These are phyloP conservation scores for Ampelocalamus luodianensis DNA, from an alignment of 176 grass and related monocot genomes.

Conservation along the genomic window DNA sequence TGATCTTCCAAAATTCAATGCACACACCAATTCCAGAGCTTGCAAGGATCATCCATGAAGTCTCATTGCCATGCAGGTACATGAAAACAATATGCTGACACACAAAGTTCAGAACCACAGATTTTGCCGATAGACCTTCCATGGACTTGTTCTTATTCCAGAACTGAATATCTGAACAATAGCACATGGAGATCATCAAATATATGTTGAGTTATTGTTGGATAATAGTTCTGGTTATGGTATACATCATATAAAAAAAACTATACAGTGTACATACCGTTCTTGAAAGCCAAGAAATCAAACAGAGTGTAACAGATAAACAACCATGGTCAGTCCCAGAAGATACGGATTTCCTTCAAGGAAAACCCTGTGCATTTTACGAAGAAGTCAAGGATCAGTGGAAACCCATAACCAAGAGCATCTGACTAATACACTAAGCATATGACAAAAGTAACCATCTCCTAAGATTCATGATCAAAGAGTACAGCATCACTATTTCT, in stretches of 20 bases:
- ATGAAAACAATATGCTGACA: no score
- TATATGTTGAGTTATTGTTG: background rate
- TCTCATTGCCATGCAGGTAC: no score
- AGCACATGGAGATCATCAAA: constrained; percentile 17
- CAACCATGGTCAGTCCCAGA: constrained; percentile 77
- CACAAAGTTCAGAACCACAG: no score
- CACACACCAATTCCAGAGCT: no score
- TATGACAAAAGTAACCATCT: constrained; percentile 24
- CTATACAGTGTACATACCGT: constrained; percentile 56
- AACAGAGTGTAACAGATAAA: constrained; percentile 92
- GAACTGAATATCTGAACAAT: constrained; percentile 92
- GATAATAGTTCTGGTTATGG: constrained; percentile 16
- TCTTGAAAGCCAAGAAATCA: constrained; percentile 99
- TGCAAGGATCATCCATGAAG: no score
- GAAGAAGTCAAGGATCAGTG: constrained; percentile 34
- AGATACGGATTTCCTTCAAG: constrained; percentile 98
- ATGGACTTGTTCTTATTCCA: constrained; percentile 99
- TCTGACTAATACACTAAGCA: background rate
- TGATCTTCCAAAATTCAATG: no score
- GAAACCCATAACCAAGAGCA: background rate
- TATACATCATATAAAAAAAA: constrained; percentile 28
- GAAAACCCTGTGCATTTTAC: constrained; percentile 79
- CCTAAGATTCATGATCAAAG: constrained; percentile 15
- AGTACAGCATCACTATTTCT: no score
- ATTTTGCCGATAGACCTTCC: constrained; percentile 98